phyloP scores from a whole-genome alignment of 2,329 filamentous ascomycete genomes.

The Stemphylium vesicarium region DNA sequence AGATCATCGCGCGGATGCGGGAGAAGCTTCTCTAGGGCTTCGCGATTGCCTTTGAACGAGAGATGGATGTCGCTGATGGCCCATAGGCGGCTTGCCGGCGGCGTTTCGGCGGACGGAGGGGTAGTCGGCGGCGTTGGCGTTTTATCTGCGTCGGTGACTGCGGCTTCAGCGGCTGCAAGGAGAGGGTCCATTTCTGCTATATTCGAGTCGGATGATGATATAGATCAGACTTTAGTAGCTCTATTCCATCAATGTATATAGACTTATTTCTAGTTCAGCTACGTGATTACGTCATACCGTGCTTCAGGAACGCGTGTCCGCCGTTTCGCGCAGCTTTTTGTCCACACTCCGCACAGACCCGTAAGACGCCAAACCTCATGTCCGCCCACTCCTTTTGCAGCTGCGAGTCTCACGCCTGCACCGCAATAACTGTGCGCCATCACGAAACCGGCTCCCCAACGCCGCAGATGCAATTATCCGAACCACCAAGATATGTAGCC shows the following conservation, averaged over 20 bases:
- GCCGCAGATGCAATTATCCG: neutral
- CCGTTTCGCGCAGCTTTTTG: neutral
- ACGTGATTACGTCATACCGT: neutral
- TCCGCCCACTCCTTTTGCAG: neutral
- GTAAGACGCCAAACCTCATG: neutral
- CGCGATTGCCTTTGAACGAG: conserved; percentile 54
- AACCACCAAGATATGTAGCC: neutral
- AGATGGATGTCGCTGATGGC: conserved; percentile 57
- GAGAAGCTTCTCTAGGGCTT: conserved; percentile 52
- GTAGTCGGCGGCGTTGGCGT: conserved; percentile 13
- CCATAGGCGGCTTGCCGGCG: conserved; percentile 45
- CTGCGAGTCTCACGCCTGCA: no score
- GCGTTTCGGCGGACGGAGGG: conserved; percentile 16
- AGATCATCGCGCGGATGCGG: conserved; percentile 52
- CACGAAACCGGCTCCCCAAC: conserved; percentile 3
- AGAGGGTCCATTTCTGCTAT: conserved; percentile 30
- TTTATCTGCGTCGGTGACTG: conserved; percentile 4
- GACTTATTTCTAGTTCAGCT: neutral
- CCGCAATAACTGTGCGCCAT: neutral
- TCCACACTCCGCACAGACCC: conserved; percentile 6
- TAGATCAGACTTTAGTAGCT: neutral
- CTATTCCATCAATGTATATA: neutral
- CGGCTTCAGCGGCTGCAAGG: conserved; percentile 25
- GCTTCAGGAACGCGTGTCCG: conserved; percentile 2
- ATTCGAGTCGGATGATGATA: neutral